Evolutionary conservation across 2,329 filamentous ascomycete genomes (phyloP).

Genomic region (Hypoxylon sp.): DNA sequence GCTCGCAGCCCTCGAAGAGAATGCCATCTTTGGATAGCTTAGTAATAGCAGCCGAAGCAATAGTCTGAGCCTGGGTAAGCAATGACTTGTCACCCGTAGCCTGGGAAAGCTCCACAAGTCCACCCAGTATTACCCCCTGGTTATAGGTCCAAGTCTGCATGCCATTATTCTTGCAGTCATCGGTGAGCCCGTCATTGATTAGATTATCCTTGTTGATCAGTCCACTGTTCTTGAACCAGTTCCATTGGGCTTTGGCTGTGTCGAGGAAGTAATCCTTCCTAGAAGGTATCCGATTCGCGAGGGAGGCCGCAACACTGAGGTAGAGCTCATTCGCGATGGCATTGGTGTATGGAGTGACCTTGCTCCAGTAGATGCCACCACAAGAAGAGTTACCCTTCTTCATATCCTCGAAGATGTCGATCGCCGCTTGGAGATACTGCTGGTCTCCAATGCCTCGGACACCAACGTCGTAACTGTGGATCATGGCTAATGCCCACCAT

Average conservation of each 20-base stretch:
- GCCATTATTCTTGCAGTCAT: slow-evolving; percentile 65
- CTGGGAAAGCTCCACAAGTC: slow-evolving; percentile 65
- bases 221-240: slow-evolving; percentile 66
- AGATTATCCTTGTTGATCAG: slow-evolving; percentile 66
- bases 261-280: slow-evolving; percentile 61
- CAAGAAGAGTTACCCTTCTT: slow-evolving; percentile 63
- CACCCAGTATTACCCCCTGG: slow-evolving; percentile 69
- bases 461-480: slow-evolving; percentile 67
- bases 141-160: slow-evolving; percentile 68
- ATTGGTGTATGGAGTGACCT: slow-evolving; percentile 65
- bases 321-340: slow-evolving; percentile 71
- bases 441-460: slow-evolving; percentile 57
- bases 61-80: slow-evolving; percentile 59
- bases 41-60: slow-evolving; percentile 67
- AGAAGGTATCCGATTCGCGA: slow-evolving; percentile 64
- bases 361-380: slow-evolving; percentile 72
- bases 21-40: slow-evolving; percentile 63
- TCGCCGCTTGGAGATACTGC: slow-evolving; percentile 66
- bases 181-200: slow-evolving; percentile 68
- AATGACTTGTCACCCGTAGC: slow-evolving; percentile 61
- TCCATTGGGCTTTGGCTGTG: slow-evolving; percentile 65
- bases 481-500: slow-evolving; percentile 74
- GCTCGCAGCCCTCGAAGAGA: slow-evolving; percentile 69
- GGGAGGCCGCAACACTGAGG: slow-evolving; percentile 65
- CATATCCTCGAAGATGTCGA: slow-evolving; percentile 70